Evolutionary conservation across 164 flowering plant genomes (phyloP), one percentile per base, ranked within the genome.

Genomic region (Piper betle): DNA sequence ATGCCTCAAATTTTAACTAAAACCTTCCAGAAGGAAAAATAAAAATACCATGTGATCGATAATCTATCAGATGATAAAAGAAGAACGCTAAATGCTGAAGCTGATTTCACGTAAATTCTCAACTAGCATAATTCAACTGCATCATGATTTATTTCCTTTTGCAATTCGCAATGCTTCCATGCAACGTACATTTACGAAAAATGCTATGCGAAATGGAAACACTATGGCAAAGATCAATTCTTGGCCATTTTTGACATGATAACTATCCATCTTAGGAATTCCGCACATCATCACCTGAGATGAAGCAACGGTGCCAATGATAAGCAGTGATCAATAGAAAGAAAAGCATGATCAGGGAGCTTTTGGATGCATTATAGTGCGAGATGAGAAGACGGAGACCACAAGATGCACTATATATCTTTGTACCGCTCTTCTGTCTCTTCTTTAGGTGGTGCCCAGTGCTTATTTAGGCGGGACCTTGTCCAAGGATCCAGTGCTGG

Each of bases 401-500:
- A 19, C 20, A 20, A 18, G 20, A 25, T 55, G 38, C 39, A 55
- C 11, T 7, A 55, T 55, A 1, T 19, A 55, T 17, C 17, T 7
- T 42, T 37, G 12, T 6, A 18, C 40, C 37, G 17, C 16, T 48
- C 48, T 58, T 43, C 20, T 3, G 76, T 76, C 20, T 79, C 88
- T 64, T 82, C 90, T 71, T 85, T 85, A 39, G 96, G 96, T 0
- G 93, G 85, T 19, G 96, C 93, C 71, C 73, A 79, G 68, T 81
- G 86, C 77, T 63, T 76, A 71, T 70, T 73, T 57, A 88, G 85
- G 58, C 78, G 78, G 5, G 99, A 85, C 73, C 80, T 84, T 13
- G 85, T 78, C 92, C 92, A 94, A 1, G 97, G 99, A 74, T 94
- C 96, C 80, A 91, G 37, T 2, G 96, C 69, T 33, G 81, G 60